Evolutionary conservation across 768 basidiomycete genomes (phyloP).

Genomic region (Tephrocybe sp.): DNA sequence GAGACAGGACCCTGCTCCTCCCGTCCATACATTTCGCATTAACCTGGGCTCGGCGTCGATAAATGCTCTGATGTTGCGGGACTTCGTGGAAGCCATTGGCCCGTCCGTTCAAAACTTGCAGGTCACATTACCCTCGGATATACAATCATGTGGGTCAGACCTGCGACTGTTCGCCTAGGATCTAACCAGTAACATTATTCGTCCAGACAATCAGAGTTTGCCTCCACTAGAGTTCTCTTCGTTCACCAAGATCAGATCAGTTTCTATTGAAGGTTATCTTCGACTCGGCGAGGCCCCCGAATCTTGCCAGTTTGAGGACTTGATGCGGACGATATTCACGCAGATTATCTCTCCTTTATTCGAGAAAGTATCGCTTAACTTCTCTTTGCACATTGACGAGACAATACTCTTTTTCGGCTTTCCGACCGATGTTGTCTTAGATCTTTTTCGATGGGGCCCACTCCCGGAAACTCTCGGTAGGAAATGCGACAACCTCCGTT

Average conservation of each 20-base stretch:
- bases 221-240: conserved; percentile 21
- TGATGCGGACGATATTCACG: conserved; percentile 23
- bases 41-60: conserved; percentile 18
- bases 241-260: conserved; percentile 18
- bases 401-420: conserved; percentile 26
- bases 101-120: conserved; percentile 22
- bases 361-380: conserved; percentile 21
- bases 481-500: conserved; percentile 9
- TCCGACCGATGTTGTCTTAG: conserved; percentile 25
- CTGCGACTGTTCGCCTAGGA: background rate
- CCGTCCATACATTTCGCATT: conserved; percentile 21
- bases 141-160: conserved; percentile 17
- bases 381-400: conserved; percentile 20
- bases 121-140: conserved; percentile 22
- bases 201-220: conserved; percentile 18
- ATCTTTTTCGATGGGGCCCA: conserved; percentile 27
- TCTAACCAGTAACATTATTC: background rate
- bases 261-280: conserved; percentile 27
- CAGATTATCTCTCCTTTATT: conserved; percentile 21
- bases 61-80: conserved; percentile 3
- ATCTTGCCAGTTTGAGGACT: conserved; percentile 14
- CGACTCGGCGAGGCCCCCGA: conserved; percentile 17
- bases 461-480: conserved; percentile 23
- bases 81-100: conserved; percentile 23
- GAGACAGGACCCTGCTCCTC: conserved; percentile 22